Conservation (phyloP, 805 yeast species). For the Candida peoriensis region DNA sequence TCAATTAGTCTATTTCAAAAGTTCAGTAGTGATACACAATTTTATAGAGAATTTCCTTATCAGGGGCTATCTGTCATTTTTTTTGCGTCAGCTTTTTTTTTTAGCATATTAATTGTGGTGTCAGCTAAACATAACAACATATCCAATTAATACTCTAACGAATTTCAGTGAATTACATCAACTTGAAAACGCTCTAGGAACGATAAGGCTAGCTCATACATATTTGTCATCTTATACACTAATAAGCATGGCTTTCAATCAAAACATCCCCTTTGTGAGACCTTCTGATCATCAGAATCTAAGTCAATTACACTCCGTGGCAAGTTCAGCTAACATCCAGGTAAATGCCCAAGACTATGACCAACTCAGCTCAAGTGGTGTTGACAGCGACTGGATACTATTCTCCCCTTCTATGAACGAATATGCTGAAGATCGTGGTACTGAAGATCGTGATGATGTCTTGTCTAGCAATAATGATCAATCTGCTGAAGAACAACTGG, state of each 20-base stretch:
- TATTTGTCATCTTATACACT: too few relatives aligned
- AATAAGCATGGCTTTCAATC: slow-evolving; percentile 11
- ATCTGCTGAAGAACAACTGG: not conserved
- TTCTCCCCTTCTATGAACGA: slow-evolving; percentile 18
- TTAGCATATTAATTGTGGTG: too few relatives aligned
- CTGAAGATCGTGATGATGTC: slow-evolving; percentile 9
- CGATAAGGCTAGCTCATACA: too few relatives aligned
- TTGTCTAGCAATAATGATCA: slow-evolving; percentile 11
- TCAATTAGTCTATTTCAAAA: too few relatives aligned
- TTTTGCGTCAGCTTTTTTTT: too few relatives aligned
- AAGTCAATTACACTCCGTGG: slow-evolving; percentile 1
- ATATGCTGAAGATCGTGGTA: not conserved
- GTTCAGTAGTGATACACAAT: too few relatives aligned
- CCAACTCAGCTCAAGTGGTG: slow-evolving; percentile 21
- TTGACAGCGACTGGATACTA: slow-evolving; percentile 24
- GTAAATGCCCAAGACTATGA: slow-evolving; percentile 10
- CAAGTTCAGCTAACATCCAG: not conserved
- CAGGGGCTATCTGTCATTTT: too few relatives aligned
- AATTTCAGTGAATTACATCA: too few relatives aligned
- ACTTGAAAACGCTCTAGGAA: too few relatives aligned
- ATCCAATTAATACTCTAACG: too few relatives aligned
- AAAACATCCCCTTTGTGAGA: slow-evolving; percentile 5
- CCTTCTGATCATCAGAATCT: not conserved
- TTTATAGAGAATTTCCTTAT: too few relatives aligned
- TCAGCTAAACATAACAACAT: too few relatives aligned